Evolutionary conservation across 2,329 filamentous ascomycete genomes (phyloP).

Genomic region (Exophiala viscosa): DNA sequence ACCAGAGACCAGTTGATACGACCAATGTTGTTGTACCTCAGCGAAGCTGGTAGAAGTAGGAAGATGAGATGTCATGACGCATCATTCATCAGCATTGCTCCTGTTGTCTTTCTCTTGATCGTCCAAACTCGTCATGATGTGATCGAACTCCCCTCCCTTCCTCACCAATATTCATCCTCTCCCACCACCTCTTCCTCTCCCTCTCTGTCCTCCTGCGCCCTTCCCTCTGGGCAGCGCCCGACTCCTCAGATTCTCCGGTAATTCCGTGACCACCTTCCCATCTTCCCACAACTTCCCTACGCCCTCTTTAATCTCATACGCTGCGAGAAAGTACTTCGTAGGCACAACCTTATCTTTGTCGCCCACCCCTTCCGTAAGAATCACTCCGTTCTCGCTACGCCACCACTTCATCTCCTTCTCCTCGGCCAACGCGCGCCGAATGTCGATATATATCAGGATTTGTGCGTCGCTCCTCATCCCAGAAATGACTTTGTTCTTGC

Average conservation of each 20-base stretch:
- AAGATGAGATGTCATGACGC: too few relatives aligned
- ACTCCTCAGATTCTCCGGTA: constrained; percentile 41
- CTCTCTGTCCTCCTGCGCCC: constrained; percentile 26
- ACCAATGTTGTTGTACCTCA: too few relatives aligned
- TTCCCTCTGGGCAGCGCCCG: constrained; percentile 37
- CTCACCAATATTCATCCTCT: background rate
- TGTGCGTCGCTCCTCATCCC: constrained; percentile 78
- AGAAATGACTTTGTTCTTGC: constrained; percentile 56
- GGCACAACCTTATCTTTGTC: constrained; percentile 49
- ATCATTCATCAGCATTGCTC: background rate
- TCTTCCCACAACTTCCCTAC: constrained; percentile 63
- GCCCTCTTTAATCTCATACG: constrained; percentile 70
- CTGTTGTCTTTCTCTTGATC: background rate
- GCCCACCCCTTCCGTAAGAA: constrained; percentile 53
- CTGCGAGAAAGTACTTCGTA: constrained; percentile 66
- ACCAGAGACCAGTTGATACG: too few relatives aligned
- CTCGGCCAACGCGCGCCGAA: constrained; percentile 59
- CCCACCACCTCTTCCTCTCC: constrained; percentile 12
- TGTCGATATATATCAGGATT: constrained; percentile 72
- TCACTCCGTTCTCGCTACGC: constrained; percentile 72
- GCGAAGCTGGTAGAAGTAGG: too few relatives aligned
- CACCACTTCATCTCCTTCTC: constrained; percentile 62
- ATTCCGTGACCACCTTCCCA: constrained; percentile 51
- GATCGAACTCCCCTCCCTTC: background rate
- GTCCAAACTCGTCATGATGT: background rate